These are phyloP conservation scores for Zelonia costaricensis DNA, from an alignment of 208 protist species.

Conservation along the genomic window DNA sequence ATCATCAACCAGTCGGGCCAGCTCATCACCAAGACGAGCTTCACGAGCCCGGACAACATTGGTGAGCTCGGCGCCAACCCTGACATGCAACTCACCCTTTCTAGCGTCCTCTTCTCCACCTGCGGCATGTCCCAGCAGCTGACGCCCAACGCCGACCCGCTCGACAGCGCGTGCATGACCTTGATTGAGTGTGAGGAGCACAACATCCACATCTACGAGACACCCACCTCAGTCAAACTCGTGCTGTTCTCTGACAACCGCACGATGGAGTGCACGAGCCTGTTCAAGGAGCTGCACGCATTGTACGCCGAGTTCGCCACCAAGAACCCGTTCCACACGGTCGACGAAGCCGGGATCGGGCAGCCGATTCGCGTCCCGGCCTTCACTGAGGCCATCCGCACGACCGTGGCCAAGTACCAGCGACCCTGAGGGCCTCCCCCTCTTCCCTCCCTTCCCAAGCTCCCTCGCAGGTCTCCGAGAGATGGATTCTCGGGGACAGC, in stretches of 20 bases:
- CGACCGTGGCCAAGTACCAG: slow-evolving; percentile 53
- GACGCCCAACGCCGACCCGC: slow-evolving; percentile 76
- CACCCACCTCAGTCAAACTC: slow-evolving; percentile 76
- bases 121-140: slow-evolving; percentile 88
- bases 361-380: slow-evolving; percentile 84
- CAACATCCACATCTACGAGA: slow-evolving; percentile 89
- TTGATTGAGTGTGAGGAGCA: slow-evolving; percentile 85
- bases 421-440: background rate
- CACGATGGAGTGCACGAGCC: slow-evolving; percentile 46
- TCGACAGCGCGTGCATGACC: slow-evolving; percentile 82
- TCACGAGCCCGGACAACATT: slow-evolving; percentile 68
- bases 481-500: too few species aligned
- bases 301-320: slow-evolving; percentile 79
- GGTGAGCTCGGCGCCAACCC: slow-evolving; percentile 81
- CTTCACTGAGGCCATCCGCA: slow-evolving; percentile 66
- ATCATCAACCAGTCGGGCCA: slow-evolving; percentile 88
- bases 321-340: slow-evolving; percentile 86
- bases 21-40: slow-evolving; percentile 78
- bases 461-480: too few species aligned
- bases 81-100: slow-evolving; percentile 79
- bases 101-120: slow-evolving; percentile 85
- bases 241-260: slow-evolving; percentile 74
- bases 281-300: slow-evolving; percentile 74
- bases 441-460: background rate
- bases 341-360: slow-evolving; percentile 82